These are phyloP conservation scores for Aspergillus sp. DNA, from an alignment of 2,329 filamentous ascomycete genomes.

Conservation along the genomic window DNA sequence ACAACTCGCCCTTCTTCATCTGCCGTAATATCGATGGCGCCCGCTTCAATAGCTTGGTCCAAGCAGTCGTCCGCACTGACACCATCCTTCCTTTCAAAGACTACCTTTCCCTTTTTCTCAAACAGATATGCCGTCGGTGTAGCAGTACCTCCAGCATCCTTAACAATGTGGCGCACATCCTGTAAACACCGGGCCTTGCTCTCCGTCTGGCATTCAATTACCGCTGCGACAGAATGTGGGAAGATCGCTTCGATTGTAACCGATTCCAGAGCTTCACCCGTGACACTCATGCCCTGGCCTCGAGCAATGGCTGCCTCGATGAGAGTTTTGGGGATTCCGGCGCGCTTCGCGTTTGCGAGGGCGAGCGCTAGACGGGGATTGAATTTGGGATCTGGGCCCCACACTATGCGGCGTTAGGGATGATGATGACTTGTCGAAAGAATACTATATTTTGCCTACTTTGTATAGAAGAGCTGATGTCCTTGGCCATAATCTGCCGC, in stretches of 20 bases:
- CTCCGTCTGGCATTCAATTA: conserved; percentile 86
- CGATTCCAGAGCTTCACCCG: conserved; percentile 75
- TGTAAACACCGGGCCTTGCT: conserved; percentile 74
- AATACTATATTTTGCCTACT: conserved; percentile 52
- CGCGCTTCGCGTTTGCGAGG: conserved; percentile 79
- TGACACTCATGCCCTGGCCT: conserved; percentile 80
- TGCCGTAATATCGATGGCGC: conserved; percentile 61
- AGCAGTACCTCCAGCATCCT: conserved; percentile 69
- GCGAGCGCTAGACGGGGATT: conserved; percentile 78
- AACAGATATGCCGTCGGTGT: conserved; percentile 86
- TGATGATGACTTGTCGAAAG: neutral
- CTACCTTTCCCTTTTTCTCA: conserved; percentile 74
- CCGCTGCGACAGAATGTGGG: conserved; percentile 72
- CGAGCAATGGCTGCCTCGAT: conserved; percentile 87
- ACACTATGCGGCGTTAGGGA: conserved; percentile 57
- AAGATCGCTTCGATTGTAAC: conserved; percentile 81
- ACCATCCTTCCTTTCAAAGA: conserved; percentile 66
- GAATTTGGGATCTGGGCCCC: conserved; percentile 71
- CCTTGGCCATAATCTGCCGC: conserved; percentile 70
- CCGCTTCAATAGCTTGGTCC: conserved; percentile 82
- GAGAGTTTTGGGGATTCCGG: conserved; percentile 77
- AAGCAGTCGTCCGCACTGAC: conserved; percentile 71
- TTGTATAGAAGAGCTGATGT: conserved; percentile 76
- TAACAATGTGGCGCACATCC: conserved; percentile 73
- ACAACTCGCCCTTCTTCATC: conserved; percentile 72